Evolutionary conservation across 164 flowering plant species (phyloP), one percentile per base, ranked within the genome.

Genomic region (Nymphaea thermarum): DNA sequence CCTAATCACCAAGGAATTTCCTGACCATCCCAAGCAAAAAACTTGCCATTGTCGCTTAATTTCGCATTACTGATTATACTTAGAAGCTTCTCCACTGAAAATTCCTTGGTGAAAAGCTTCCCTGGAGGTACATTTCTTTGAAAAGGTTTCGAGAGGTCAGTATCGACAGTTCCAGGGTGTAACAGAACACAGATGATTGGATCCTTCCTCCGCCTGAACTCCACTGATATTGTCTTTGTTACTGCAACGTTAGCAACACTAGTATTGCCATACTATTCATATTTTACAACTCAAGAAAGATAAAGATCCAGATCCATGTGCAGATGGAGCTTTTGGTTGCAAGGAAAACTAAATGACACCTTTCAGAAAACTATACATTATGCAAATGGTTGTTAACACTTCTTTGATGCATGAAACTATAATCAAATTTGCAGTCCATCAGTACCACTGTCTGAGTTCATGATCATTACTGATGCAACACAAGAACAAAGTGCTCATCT

Each of bases 1-100:
- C 16, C 10, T 8, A 16, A 17, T 61, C 64, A 90, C 96, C 98
- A 93, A 70, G 96, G 98, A 69, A 94, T 91, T 80, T 91, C 92
- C 71, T 82, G 86, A 74, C 96, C 93, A 79, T 94, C 98, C 98
- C 98, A 94, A 17, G 97, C 97, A 76, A 87, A 91, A 74, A 91
- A 94, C 78, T 94, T 91, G 55, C 98, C 98, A 68, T 91, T 94
- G 70, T 94, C 96, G 11, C 78, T 73, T 6, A 45, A 75, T 69
- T 82, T 88, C 41, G 80, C 85, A 59, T 75, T 81, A 74, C 85
- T 67, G 44, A 91, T 91, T 67, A 94, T 89, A 76, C 75, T 67
- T 65, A 94, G 73, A 59, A 94, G 92, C 78, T 85, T 90, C 77
- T 86, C 83, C 65, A 89, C 97, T 18, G 96, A 94, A 78, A 82